Conservation (phyloP, 805 yeast species). For the Komagataella pseudopastoris region DNA sequence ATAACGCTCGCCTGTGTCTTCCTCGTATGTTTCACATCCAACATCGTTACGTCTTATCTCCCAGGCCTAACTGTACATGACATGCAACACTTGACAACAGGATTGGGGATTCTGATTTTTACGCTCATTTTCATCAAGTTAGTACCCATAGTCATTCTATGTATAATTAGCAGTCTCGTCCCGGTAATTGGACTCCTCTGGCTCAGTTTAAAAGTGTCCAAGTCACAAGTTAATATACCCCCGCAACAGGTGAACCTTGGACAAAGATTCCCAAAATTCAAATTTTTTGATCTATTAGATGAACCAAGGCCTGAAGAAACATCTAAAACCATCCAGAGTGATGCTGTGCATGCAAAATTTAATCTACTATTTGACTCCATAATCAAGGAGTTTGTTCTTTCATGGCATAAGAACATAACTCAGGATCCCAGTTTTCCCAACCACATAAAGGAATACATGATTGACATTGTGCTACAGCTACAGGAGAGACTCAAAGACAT, state of each 20-base stretch:
- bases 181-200: not conserved
- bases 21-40: not conserved
- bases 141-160: not conserved
- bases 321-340: constrained; percentile 36
- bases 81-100: not conserved
- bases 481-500: constrained; percentile 24
- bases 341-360: not conserved
- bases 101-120: not conserved
- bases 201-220: not conserved
- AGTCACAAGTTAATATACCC: not conserved
- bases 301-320: constrained; percentile 6
- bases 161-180: not conserved
- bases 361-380: constrained; percentile 28
- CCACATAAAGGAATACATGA: constrained; percentile 29
- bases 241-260: not conserved
- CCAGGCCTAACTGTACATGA: not conserved
- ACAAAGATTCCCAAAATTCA: not conserved
- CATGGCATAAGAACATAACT: constrained; percentile 43
- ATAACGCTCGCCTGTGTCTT: too few relatives aligned
- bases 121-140: not conserved
- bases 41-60: not conserved
- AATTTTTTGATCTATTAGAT: not conserved
- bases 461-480: constrained; percentile 25
- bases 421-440: constrained; percentile 23
- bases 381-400: constrained; percentile 35